These are phyloP conservation scores for Rhynchospora tenuis DNA, from an alignment of 176 grass and related monocot genomes.

Conservation along the genomic window DNA sequence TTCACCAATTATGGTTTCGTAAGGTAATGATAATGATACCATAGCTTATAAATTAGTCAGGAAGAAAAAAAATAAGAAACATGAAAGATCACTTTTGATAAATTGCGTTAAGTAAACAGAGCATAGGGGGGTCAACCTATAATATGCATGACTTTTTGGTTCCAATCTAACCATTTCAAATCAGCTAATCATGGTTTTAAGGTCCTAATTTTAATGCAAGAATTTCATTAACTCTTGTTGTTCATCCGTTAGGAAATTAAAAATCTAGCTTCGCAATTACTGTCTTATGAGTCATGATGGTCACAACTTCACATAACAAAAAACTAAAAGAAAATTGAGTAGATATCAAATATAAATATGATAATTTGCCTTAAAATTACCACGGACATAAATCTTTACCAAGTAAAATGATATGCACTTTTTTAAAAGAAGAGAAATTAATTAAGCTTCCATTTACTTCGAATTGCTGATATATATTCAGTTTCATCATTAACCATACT, in stretches of 20 bases:
- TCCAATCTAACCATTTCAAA: not conserved
- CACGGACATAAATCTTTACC: not conserved
- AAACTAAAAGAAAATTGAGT: not conserved
- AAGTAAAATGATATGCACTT: not conserved
- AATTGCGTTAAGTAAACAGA: not conserved
- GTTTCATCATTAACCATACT: not conserved
- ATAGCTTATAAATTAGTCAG: not conserved
- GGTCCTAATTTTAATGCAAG: too few relatives aligned
- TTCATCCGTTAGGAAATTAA: not conserved
- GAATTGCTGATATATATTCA: not conserved
- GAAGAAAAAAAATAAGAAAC: not conserved
- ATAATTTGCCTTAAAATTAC: not conserved
- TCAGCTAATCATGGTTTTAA: not conserved
- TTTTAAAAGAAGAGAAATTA: not conserved
- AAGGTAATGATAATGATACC: not conserved
- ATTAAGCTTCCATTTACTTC: not conserved
- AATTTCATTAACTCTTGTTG: not conserved
- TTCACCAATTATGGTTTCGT: not conserved
- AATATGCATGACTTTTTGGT: not conserved
- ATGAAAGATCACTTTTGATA: not conserved
- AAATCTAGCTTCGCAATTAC: not conserved
- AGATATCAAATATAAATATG: not conserved
- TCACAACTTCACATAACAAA: not conserved
- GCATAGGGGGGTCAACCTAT: not conserved
- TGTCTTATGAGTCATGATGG: not conserved